A percentile compares a stretch with the other conserved stretches of the same genome.
These are phyloP conservation scores for Aspergillus baeticus DNA, from an alignment of 495 filamentous ascomycete species.

Conservation along the genomic window DNA sequence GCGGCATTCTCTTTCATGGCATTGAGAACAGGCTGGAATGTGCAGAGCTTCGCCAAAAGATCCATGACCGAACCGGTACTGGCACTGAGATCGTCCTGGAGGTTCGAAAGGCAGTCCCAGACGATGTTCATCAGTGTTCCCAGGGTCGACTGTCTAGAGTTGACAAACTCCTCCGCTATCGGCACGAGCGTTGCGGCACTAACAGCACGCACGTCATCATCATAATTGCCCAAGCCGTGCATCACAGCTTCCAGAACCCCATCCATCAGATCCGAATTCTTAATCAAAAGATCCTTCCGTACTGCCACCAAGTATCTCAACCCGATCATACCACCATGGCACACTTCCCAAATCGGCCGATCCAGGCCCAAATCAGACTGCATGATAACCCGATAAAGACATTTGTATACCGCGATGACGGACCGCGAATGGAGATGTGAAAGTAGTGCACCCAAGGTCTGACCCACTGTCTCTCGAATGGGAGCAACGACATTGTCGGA, in stretches of 20 bases:
- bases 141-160: conserved; percentile 72
- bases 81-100: conserved; percentile 94
- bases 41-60: conserved; percentile 89
- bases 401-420: conserved; percentile 75
- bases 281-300: conserved; percentile 83
- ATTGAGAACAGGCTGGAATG: conserved; percentile 87
- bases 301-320: conserved; percentile 92
- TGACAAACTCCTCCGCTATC: conserved; percentile 91
- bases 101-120: conserved; percentile 92
- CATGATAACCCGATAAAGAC: conserved; percentile 88
- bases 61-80: conserved; percentile 99
- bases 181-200: conserved; percentile 95
- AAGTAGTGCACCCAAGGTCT: conserved; percentile 85
- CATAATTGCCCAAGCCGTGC: conserved; percentile 85
- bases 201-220: conserved; percentile 95
- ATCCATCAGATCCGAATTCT: conserved; percentile 82
- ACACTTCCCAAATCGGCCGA: conserved; percentile 83
- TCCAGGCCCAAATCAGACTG: conserved; percentile 73
- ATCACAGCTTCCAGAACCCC: conserved; percentile 89
- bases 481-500: conserved; percentile 96
- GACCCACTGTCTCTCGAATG: conserved; percentile 94
- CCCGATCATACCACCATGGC: conserved; percentile 97
- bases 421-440: conserved; percentile 72
- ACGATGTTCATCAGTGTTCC: conserved; percentile 86
- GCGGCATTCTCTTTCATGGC: conserved; percentile 91